Evolutionary conservation across 345 rosid species (phyloP), one percentile per base, ranked within the genome.

Genomic region (Brassica incana): DNA sequence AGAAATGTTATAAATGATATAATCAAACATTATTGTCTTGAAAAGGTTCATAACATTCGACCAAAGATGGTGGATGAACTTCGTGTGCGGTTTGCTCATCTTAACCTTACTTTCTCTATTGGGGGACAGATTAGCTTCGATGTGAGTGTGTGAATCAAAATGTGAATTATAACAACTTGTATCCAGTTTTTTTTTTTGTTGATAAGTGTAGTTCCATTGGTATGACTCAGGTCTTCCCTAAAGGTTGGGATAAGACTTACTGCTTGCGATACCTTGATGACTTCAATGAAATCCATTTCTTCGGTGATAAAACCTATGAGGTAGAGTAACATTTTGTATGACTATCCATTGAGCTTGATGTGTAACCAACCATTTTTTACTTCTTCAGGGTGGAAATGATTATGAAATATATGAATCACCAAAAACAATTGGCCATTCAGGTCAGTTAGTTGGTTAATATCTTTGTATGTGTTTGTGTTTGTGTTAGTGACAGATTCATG

Each of bases 51-150:
- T 71, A 89, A 93, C 73, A 79, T 95, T 58, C 90, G 98, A 38
- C 87, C 87, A 14, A 91, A 88, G 83, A 93, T 95, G 99, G 87
- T 95, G 50, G 85, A 95, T 61, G 77, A 84, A 66, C 88, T 95
- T 69, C 95, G 90, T 61, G 92, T 90, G 87, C 92, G 90, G 85
- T 95, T 95, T 75, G 90, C 88, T 4, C 95, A 93, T 88, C 86
- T 95, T 71, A 90, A 93, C 84, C 87, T 95, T 80, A 95, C 97
- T 54, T 95, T 95, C 85, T 93, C 99, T 18, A 89, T 95, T 16
- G 99, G 99, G 29, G 98, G 99, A 77, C 97, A 95, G 84, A 93
- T 95, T 43, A 95, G 99, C 87, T 95, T 95, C 75, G 99, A 95
- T 80, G 99, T 91, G 61, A 77, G 48, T 40, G 99, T 87, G 16